These are phyloP conservation scores for Intubia oerlemansii DNA, from an alignment of 2,329 filamentous ascomycete genomes.

Conservation along the genomic window DNA sequence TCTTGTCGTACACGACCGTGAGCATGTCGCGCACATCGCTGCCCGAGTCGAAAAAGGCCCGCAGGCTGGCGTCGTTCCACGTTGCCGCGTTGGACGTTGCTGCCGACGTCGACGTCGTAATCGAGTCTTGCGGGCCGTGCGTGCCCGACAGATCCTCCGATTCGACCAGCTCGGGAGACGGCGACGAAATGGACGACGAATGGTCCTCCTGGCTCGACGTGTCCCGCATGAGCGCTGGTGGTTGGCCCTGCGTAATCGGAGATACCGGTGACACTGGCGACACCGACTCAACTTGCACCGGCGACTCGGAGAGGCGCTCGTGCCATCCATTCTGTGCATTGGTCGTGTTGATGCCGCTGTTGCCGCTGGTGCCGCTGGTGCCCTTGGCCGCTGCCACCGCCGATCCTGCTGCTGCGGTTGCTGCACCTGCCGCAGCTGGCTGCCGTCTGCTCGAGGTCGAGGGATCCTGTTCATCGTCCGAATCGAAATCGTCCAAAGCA, in stretches of 20 bases:
- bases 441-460: slow-evolving; percentile 12
- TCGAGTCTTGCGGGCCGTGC: slow-evolving; percentile 23
- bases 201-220: slow-evolving; percentile 46
- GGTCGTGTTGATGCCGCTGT: slow-evolving; percentile 11
- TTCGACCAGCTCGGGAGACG: slow-evolving; percentile 38
- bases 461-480: slow-evolving; percentile 19
- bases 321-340: too few species aligned
- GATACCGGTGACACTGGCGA: too few species aligned
- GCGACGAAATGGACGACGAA: slow-evolving; percentile 40
- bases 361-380: slow-evolving; percentile 14
- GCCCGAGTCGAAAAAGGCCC: slow-evolving; percentile 78
- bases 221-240: slow-evolving; percentile 47
- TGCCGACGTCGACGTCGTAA: slow-evolving; percentile 32
- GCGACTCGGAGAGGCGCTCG: slow-evolving; percentile 45
- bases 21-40: slow-evolving; percentile 78
- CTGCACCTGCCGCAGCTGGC: slow-evolving; percentile 11
- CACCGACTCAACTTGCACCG: too few species aligned
- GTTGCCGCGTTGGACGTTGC: slow-evolving; percentile 20
- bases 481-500: slow-evolving; percentile 51
- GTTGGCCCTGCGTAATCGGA: slow-evolving; percentile 28
- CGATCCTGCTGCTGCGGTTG: slow-evolving; percentile 20
- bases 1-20: slow-evolving; percentile 82
- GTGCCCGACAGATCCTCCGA: slow-evolving; percentile 18
- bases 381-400: too few species aligned
- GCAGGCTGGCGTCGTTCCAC: slow-evolving; percentile 75